Conservation (phyloP, 306 rosid genomes). For the Geum urbanum region DNA sequence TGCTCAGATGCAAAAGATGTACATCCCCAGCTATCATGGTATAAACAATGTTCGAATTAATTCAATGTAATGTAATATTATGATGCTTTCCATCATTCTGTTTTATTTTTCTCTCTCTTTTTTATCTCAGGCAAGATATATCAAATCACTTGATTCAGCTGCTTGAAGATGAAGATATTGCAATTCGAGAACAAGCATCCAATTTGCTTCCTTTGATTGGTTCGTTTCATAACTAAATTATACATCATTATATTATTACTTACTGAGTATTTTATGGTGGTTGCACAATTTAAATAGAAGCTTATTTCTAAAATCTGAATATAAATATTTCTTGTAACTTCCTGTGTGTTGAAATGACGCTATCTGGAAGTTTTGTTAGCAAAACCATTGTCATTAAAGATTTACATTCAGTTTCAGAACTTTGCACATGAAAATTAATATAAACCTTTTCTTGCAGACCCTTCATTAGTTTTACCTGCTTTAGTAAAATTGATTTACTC, state of each 20-base stretch:
- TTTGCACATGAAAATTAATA: conserved; percentile 22
- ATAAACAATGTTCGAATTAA: conserved; percentile 19
- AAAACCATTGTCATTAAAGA: background rate
- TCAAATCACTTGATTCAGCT: conserved; percentile 61
- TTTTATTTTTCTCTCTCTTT: background rate
- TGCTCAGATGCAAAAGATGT: conserved; percentile 37
- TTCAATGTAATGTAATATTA: background rate
- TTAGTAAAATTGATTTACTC: conserved; percentile 59
- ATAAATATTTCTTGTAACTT: background rate
- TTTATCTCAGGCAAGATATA: conserved; percentile 58
- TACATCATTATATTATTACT: background rate
- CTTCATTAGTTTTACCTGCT: conserved; percentile 58
- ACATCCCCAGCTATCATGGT: conserved; percentile 54
- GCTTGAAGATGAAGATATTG: conserved; percentile 69
- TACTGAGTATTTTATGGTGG: background rate
- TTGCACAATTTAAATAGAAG: background rate
- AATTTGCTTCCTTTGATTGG: conserved; percentile 68
- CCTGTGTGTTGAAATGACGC: background rate
- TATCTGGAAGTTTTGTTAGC: conserved; percentile 3
- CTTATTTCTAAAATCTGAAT: background rate
- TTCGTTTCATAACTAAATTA: conserved; percentile 29
- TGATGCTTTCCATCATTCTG: background rate
- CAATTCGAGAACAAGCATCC: conserved; percentile 57
- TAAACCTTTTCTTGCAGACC: conserved; percentile 56
- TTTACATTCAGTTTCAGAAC: background rate